Evolutionary conservation across 257 asterid species (phyloP), one percentile per base, ranked within the genome.

Genomic region (Eucommia ulmoides): DNA sequence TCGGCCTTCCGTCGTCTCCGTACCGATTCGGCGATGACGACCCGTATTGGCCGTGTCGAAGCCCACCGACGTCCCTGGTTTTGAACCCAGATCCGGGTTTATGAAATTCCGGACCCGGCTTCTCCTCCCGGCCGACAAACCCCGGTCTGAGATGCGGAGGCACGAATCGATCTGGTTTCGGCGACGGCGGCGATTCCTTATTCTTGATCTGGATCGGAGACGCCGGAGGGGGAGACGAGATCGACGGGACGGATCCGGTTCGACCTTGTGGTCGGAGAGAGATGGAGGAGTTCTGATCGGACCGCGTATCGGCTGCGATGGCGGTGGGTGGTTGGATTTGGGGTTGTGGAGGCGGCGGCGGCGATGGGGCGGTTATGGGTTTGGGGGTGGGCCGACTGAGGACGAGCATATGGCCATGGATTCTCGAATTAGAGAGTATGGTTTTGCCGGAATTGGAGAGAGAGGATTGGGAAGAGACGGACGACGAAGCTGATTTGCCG

Each of bases 91-190:
- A 50, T 26, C 60, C 84, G 50, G 70, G 60, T 67, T 67, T 75
- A 69, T 26, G 61, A 33, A 63, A 29, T 62, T 59, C 80, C 60
- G 77, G 58, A 35, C 67, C 85, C 35, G 73, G 81, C 66, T 58
- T 77, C 69, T 76, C 86, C 69, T 82, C 83, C 62, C 71, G 77
- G 16, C 89, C 83, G 49, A 62, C 78, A 54, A 83, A 83, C n/a
- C 94, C 91, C 45, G 91, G 94, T 52, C 94, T 72, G 22, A 76
- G 91, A 80, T 79, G 86, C 45, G 94, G 94, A 51, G 91, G 86
- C 51, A 83, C 83, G 50, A 83, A 80, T 17, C 82, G 60, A 55
- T 71, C 59, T 19, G 80, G 60, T 73, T 83, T 83, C 20, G 64
- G 66, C 62, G 61, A 51, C 20, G 80, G 74, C 45, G 0, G 15